These are phyloP conservation scores for Exophiala spinifera DNA, from an alignment of 2,329 filamentous ascomycete genomes.

Conservation along the genomic window DNA sequence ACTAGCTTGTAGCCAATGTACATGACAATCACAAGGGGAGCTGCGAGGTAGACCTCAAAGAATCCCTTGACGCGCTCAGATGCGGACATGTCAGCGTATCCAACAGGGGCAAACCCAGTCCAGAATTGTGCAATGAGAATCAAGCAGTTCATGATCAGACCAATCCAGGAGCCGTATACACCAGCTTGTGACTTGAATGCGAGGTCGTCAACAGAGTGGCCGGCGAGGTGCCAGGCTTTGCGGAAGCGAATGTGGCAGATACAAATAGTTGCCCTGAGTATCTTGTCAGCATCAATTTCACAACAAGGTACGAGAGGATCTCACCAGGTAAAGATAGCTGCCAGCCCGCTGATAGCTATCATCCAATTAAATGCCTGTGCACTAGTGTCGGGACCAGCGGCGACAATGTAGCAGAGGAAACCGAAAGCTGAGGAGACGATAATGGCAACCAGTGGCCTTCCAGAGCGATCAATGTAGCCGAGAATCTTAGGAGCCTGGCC, in stretches of 20 bases:
- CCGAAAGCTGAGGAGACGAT: constrained; percentile 64
- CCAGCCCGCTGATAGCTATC: constrained; percentile 68
- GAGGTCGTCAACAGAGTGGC: constrained; percentile 60
- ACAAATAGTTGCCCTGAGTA: constrained; percentile 59
- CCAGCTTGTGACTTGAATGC: constrained; percentile 62
- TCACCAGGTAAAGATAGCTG: constrained; percentile 71
- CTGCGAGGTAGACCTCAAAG: constrained; percentile 33
- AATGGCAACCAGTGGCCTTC: constrained; percentile 75
- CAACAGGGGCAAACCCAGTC: constrained; percentile 31
- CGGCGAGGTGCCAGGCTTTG: constrained; percentile 55
- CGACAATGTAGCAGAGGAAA: constrained; percentile 73
- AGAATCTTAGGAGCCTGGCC: constrained; percentile 74
- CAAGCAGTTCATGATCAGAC: constrained; percentile 55
- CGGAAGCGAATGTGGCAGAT: constrained; percentile 67
- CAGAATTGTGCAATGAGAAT: constrained; percentile 54
- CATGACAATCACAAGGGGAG: constrained; percentile 40
- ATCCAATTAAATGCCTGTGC: constrained; percentile 72
- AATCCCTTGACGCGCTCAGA: constrained; percentile 28
- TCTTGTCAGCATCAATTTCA: neutral
- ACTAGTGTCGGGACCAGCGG: constrained; percentile 40
- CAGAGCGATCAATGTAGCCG: constrained; percentile 76
- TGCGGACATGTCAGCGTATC: constrained; percentile 29
- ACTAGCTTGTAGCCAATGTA: constrained; percentile 74
- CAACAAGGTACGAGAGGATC: constrained; percentile 45
- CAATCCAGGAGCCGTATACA: constrained; percentile 61